A percentile compares a stretch with the other conserved stretches of the same genome.
Evolutionary conservation across 371 early-diverging fungal species (phyloP).

Genomic region (Choanephora cucurbitarum): DNA sequence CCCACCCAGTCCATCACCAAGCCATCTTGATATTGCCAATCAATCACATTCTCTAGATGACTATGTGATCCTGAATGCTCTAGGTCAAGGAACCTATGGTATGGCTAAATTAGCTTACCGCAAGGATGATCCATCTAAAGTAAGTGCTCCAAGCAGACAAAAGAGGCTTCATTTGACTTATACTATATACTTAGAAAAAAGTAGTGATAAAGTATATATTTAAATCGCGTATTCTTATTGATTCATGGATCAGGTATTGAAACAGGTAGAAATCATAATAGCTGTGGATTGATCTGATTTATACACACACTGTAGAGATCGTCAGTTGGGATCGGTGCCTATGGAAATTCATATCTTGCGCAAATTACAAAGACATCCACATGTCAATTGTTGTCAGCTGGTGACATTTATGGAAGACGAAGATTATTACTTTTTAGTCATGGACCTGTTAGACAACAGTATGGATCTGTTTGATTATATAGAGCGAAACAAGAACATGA

Average conservation of each 20-base stretch:
- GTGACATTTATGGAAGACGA: constrained; percentile 59
- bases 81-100: constrained; percentile 76
- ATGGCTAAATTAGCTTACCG: constrained; percentile 56
- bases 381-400: constrained; percentile 60
- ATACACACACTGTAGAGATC: constrained; percentile 44
- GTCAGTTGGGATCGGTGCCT: constrained; percentile 62
- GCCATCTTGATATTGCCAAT: constrained; percentile 4
- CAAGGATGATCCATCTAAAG: constrained; percentile 52
- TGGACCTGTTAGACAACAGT: constrained; percentile 57
- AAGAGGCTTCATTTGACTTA: no score
- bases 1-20: constrained; percentile 3
- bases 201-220: constrained; percentile 71
- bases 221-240: constrained; percentile 65
- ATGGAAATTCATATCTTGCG: constrained; percentile 70
- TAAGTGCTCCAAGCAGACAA: constrained; percentile 12
- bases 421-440: constrained; percentile 63
- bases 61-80: constrained; percentile 53
- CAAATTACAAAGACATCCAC: constrained; percentile 55
- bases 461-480: constrained; percentile 74
- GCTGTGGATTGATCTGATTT: not conserved
- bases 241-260: constrained; percentile 58
- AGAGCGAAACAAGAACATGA: constrained; percentile 55
- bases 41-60: constrained; percentile 42
- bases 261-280: not conserved
- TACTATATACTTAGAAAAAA: constrained; percentile 31